phyloP scores from a whole-genome alignment of 208 protist species.

The Trypanosoma vivax region DNA sequence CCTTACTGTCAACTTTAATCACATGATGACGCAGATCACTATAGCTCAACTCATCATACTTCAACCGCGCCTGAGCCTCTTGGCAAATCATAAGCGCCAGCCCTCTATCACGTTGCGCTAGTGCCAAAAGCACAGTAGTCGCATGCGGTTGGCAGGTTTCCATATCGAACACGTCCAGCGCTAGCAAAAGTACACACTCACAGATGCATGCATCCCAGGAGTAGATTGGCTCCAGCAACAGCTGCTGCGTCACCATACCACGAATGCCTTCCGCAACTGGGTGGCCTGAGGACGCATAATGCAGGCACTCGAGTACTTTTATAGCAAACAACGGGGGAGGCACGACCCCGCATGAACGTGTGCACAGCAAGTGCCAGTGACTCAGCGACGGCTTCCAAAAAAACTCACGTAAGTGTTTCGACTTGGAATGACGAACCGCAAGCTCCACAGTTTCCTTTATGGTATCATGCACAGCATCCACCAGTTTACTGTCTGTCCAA shows the following conservation, averaged over 20 bases:
- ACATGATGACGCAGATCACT: slow-evolving; percentile 10
- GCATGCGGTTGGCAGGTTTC: slow-evolving; percentile 13
- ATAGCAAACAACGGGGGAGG: slow-evolving; percentile 53
- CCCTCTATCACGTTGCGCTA: slow-evolving; percentile 5
- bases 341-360: slow-evolving; percentile 46
- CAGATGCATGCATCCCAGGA: slow-evolving; percentile 9
- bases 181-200: slow-evolving; percentile 17
- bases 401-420: neutral
- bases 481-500: slow-evolving; percentile 8
- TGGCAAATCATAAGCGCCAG: slow-evolving; percentile 22
- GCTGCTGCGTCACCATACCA: slow-evolving; percentile 10
- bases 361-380: slow-evolving; percentile 77
- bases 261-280: slow-evolving; percentile 14
- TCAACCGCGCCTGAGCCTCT: slow-evolving; percentile 5
- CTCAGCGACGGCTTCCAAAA: slow-evolving; percentile 25
- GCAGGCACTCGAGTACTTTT: slow-evolving; percentile 45
- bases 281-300: slow-evolving; percentile 22
- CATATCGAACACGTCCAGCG: slow-evolving; percentile 25
- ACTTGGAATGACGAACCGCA: neutral
- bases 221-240: slow-evolving; percentile 4
- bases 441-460: slow-evolving; percentile 8
- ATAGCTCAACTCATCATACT: slow-evolving; percentile 17
- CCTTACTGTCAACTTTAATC: neutral
- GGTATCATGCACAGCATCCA: neutral
- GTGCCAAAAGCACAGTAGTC: slow-evolving; percentile 5